Base-by-base conservation (phyloP, 495 filamentous ascomycete species). In the Penicillium paradoxum region DNA sequence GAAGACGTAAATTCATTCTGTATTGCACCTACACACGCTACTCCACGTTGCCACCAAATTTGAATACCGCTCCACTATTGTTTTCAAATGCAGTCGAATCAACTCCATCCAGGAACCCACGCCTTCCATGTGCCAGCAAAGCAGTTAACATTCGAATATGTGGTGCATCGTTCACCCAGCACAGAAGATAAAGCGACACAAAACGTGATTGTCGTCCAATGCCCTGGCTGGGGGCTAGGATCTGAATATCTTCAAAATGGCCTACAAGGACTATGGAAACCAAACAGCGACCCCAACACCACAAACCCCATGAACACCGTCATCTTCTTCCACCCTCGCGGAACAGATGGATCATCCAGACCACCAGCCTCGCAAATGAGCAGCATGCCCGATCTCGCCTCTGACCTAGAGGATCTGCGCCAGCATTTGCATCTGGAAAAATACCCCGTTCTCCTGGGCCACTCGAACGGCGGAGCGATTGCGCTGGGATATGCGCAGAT, bases 401-500 rank as follows among this genome's bases (percentile, higher is more conserved):
- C 50, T 6, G 58, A 62, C 37, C 38, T 62, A 0, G 61, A 64
- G 14, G 55, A 64, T 17, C 49, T 64, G 0, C 58, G 61, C 17
- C 15, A 24, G 10, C 49, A 61, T 27, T 51, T 64, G 3, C 24
- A 32, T 4, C 40, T 56, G 4, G 49, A 51, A 6, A 38, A 32
- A 6, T 49, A 58, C 4, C 45, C 44, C 19, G 42, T 45, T 4
- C 7, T 64, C 10, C 10, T 61, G 3, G 61, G 61, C 19, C 61
- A 64, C 25, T 61, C 58, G 8, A 64, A 64, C 45, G 61, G 61
- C 25, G 61, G 61, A 1, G 61, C 61, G 1, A 64, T 64, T 11
- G 61, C 45, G 3, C 40, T 64, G 2, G 52, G 48, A 1, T 64
- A 64, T 25, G 61, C 61, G 1, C 51, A 64, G 49, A 49, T 54